phyloP scores from a whole-genome alignment of 192 early-diverging fungal species.

The Coemansia sp. region DNA sequence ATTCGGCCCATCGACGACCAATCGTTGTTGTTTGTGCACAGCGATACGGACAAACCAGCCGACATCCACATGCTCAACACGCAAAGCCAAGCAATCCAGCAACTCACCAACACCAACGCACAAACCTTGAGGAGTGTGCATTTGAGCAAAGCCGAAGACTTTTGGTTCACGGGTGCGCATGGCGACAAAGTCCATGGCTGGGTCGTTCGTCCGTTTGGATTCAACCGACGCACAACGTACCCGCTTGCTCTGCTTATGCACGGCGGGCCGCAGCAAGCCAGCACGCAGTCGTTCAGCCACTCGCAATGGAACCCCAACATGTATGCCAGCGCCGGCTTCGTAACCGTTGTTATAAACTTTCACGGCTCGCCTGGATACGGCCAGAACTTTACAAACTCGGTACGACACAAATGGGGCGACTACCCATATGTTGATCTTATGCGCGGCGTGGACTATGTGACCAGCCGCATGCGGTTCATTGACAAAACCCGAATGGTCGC shows the following conservation, averaged over 20 bases:
- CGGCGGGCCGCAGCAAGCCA: constrained; percentile 80
- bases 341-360: constrained; percentile 70
- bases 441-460: constrained; percentile 65
- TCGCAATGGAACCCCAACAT: constrained; percentile 75
- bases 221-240: constrained; percentile 58
- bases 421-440: constrained; percentile 75
- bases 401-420: constrained; percentile 71
- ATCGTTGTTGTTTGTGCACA: constrained; percentile 39
- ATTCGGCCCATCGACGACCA: constrained; percentile 21
- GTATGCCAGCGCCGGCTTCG: constrained; percentile 70
- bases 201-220: constrained; percentile 62
- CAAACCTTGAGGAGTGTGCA: constrained; percentile 40
- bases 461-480: constrained; percentile 55
- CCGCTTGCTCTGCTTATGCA: constrained; percentile 79
- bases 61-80: constrained; percentile 35
- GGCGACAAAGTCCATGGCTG: constrained; percentile 56
- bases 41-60: constrained; percentile 46
- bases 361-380: constrained; percentile 82
- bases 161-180: constrained; percentile 67
- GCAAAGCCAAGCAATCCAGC: constrained; percentile 31
- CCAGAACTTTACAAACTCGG: constrained; percentile 69
- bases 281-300: constrained; percentile 59
- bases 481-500: constrained; percentile 61
- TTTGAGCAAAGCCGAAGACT: constrained; percentile 60
- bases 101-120: constrained; percentile 56